Evolutionary conservation across 495 filamentous ascomycete species (phyloP), one percentile per base, ranked within the genome.

Genomic region (Cercophora sp.): DNA sequence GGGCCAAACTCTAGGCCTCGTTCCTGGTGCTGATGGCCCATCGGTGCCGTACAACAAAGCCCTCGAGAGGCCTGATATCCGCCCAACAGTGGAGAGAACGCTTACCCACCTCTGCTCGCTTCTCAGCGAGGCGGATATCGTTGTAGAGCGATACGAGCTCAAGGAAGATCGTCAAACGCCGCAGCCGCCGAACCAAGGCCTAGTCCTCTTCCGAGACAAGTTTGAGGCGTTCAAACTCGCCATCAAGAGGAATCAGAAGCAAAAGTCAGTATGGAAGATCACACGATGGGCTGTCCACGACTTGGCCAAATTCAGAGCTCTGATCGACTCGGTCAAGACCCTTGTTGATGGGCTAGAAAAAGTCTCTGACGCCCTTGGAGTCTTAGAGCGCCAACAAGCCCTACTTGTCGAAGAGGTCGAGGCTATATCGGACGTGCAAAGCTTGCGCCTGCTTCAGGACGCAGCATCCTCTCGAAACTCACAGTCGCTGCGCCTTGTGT

Each of bases 241-340:
- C 1, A 40, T 58, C 9, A 36, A 51, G 10, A 51, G 45, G 20
- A 43, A 61, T 19, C 54, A 61, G 32, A 59, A 56, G 29, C 39
- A 56, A 27, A 48, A 43, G 15, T 56, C 60, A 3, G 44, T 40
- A 20, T 42, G 27, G 36, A 54, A 44, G 6, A 51, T 59, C 8
- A 65, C 60, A 11, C 42, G 39, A 46, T 63, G 62, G 57, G 49
- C 60, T 8, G 34, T 65, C 5, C 52, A 63, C 48, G 56, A 53
- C 20, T 51, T 35, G 4, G 39, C 44, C 8, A 55, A 58, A 27
- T 65, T 65, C 39, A 52, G 57, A 20, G 51, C 16, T 18, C 53
- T 53, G 11, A 26, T 65, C 39, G 44, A 58, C 5, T 44, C 37
- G 10, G 56, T 65, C 19, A 61, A 47, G 23, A 26, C 48, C 15